These are phyloP conservation scores for Aphanomyces euteiches DNA, from an alignment of 352 stramenopile genomes.

Conservation along the genomic window DNA sequence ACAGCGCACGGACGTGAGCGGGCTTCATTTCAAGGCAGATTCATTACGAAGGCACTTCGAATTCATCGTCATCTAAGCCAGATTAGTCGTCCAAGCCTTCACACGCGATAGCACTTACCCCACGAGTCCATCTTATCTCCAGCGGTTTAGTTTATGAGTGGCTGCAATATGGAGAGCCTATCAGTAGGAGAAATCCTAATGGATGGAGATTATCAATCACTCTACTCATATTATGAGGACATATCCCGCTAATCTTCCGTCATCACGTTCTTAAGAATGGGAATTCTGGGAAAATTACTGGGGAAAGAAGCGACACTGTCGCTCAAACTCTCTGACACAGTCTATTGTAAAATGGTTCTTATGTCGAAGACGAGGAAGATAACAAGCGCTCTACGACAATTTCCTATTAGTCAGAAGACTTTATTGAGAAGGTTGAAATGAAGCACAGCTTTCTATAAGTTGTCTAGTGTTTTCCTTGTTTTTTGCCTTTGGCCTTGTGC, in stretches of 20 bases:
- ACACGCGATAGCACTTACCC: constrained; percentile 39
- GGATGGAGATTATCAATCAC: not conserved
- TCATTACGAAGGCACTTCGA: constrained; percentile 61
- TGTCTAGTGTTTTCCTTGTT: too few relatives aligned
- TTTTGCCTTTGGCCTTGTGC: too few relatives aligned
- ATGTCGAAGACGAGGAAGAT: too few relatives aligned
- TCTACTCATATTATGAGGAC: not conserved
- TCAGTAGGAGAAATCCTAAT: constrained; percentile 4
- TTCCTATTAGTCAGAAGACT: too few relatives aligned
- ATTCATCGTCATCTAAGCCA: constrained; percentile 71
- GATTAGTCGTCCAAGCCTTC: not conserved
- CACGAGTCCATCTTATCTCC: constrained; percentile 60
- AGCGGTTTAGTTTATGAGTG: constrained; percentile 19
- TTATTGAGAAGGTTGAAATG: too few relatives aligned
- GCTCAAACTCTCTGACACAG: too few relatives aligned
- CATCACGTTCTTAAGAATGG: not conserved
- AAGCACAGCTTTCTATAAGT: too few relatives aligned
- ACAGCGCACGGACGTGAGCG: not conserved
- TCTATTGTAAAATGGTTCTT: too few relatives aligned
- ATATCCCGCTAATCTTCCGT: constrained; percentile 1
- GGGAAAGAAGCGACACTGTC: too few relatives aligned
- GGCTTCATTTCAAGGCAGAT: not conserved
- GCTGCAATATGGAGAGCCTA: not conserved
- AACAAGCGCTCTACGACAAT: too few relatives aligned
- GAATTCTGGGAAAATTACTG: not conserved